Percentiles rank a stretch among this genome's conserved stretches.
Evolutionary conservation across 2,329 filamentous ascomycete species (phyloP).

Genomic region (Fusarium equiseti): DNA sequence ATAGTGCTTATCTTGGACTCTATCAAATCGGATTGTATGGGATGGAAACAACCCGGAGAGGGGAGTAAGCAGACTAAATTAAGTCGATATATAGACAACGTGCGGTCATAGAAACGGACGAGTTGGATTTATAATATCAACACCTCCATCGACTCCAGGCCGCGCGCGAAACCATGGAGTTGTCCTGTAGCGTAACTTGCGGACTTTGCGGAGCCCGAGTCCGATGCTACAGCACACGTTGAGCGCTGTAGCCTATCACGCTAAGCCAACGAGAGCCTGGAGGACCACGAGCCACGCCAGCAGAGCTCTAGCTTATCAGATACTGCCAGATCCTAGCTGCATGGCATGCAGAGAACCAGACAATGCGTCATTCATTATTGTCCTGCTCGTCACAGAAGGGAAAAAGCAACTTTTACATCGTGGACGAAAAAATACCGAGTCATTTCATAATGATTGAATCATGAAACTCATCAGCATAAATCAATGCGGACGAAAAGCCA

Average conservation of each 20-base stretch:
- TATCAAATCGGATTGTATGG: background rate
- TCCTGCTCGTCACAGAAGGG: conserved; percentile 10
- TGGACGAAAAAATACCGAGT: background rate
- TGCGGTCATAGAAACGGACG: conserved; percentile 4
- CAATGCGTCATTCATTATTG: conserved; percentile 38
- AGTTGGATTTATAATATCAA: conserved; percentile 15
- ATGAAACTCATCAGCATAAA: background rate
- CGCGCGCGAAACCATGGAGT: conserved; percentile 6
- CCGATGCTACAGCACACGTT: conserved; percentile 20
- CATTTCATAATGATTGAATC: background rate
- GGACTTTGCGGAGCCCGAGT: conserved; percentile 38
- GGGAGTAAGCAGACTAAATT: conserved; percentile 16
- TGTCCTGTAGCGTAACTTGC: conserved; percentile 8
- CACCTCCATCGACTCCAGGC: background rate
- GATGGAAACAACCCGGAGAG: background rate
- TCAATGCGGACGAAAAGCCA: background rate
- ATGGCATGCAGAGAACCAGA: conserved; percentile 20
- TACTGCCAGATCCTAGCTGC: conserved; percentile 37
- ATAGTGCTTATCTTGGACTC: background rate
- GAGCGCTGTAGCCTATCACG: conserved; percentile 8
- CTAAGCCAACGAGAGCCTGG: conserved; percentile 5
- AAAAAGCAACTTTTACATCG: conserved; percentile 16
- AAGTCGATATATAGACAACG: background rate
- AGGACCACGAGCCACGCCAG: conserved; percentile 24
- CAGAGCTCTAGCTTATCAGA: conserved; percentile 38